Evolutionary conservation across 2,329 filamentous ascomycete genomes (phyloP).

Genomic region (Calonectria naviculata): DNA sequence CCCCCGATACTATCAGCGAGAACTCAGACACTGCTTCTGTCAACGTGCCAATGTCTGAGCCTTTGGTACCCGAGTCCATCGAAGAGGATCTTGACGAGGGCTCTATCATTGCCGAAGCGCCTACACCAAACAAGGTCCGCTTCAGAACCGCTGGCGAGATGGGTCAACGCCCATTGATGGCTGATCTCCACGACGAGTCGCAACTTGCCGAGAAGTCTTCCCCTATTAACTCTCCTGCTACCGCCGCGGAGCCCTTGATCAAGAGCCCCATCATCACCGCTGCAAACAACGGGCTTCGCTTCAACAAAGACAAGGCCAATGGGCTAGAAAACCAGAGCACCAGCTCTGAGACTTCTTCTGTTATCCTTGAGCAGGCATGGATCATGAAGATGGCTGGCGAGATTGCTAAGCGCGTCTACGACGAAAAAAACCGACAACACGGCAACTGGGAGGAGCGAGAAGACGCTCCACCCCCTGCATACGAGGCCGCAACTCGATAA

Average conservation of each 20-base stretch:
- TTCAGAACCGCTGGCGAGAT: slow-evolving; percentile 46
- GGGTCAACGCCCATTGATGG: slow-evolving; percentile 36
- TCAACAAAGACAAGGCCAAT: slow-evolving; percentile 44
- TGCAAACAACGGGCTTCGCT: slow-evolving; percentile 24
- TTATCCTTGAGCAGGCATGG: slow-evolving; percentile 84
- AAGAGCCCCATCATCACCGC: slow-evolving; percentile 31
- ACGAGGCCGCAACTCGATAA: slow-evolving; percentile 63
- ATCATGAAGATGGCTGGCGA: slow-evolving; percentile 95
- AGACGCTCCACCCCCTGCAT: slow-evolving; percentile 70
- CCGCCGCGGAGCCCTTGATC: slow-evolving; percentile 25
- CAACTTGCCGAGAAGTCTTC: slow-evolving; percentile 37
- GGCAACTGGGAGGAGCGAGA: slow-evolving; percentile 61
- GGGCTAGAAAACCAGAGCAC: slow-evolving; percentile 45
- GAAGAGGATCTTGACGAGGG: slow-evolving; percentile 70
- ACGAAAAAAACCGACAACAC: slow-evolving; percentile 75
- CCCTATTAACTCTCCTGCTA: slow-evolving; percentile 31
- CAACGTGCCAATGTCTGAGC: slow-evolving; percentile 70
- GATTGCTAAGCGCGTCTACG: slow-evolving; percentile 87
- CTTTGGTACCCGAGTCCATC: slow-evolving; percentile 65
- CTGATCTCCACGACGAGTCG: slow-evolving; percentile 34
- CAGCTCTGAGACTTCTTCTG: slow-evolving; percentile 62
- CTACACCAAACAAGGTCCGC: slow-evolving; percentile 52
- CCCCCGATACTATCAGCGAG: slow-evolving; percentile 60
- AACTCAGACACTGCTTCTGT: slow-evolving; percentile 66
- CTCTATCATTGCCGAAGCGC: slow-evolving; percentile 38